Percentiles rank a stretch among this genome's conserved stretches.
Evolutionary conservation across 208 protist genomes (phyloP).

Genomic region (Crithidia expoeki): DNA sequence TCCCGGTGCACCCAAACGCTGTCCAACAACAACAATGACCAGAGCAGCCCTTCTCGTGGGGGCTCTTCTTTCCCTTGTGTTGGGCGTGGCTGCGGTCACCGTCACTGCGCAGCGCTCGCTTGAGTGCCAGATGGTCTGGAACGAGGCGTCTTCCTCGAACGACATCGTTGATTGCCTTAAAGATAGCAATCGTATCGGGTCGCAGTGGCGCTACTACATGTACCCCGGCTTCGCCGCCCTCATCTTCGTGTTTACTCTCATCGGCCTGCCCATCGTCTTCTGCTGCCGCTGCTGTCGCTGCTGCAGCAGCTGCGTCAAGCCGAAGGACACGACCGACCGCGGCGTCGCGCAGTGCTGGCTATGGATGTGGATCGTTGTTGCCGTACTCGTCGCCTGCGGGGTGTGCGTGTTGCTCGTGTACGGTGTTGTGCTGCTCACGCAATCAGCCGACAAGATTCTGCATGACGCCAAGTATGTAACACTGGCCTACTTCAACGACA

Average conservation of each 20-base stretch:
- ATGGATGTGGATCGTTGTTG: slow-evolving; percentile 74
- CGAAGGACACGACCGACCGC: slow-evolving; percentile 32
- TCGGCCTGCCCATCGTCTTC: slow-evolving; percentile 65
- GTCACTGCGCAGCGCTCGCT: slow-evolving; percentile 55
- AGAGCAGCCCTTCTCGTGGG: slow-evolving; percentile 22
- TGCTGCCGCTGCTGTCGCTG: slow-evolving; percentile 60
- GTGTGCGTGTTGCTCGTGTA: slow-evolving; percentile 68
- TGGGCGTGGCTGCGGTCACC: slow-evolving; percentile 35
- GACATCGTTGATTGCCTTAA: slow-evolving; percentile 59
- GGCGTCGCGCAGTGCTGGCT: slow-evolving; percentile 47
- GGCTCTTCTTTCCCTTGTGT: slow-evolving; percentile 30
- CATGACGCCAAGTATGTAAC: slow-evolving; percentile 41
- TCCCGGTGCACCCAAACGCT: too few species aligned
- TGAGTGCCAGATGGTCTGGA: slow-evolving; percentile 79
- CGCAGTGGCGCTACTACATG: slow-evolving; percentile 65
- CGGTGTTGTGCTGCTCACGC: slow-evolving; percentile 47
- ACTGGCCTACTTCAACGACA: slow-evolving; percentile 55
- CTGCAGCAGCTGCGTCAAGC: slow-evolving; percentile 33
- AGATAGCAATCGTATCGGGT: slow-evolving; percentile 48
- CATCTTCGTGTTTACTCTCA: slow-evolving; percentile 57
- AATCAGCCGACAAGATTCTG: slow-evolving; percentile 29
- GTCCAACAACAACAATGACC: slow-evolving; percentile 13
- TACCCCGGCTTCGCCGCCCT: slow-evolving; percentile 55
- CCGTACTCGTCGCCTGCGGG: slow-evolving; percentile 50
- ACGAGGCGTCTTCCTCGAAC: slow-evolving; percentile 53